Base-by-base conservation (phyloP, 2,329 filamentous ascomycete genomes). In the Cladosporium sp. region DNA sequence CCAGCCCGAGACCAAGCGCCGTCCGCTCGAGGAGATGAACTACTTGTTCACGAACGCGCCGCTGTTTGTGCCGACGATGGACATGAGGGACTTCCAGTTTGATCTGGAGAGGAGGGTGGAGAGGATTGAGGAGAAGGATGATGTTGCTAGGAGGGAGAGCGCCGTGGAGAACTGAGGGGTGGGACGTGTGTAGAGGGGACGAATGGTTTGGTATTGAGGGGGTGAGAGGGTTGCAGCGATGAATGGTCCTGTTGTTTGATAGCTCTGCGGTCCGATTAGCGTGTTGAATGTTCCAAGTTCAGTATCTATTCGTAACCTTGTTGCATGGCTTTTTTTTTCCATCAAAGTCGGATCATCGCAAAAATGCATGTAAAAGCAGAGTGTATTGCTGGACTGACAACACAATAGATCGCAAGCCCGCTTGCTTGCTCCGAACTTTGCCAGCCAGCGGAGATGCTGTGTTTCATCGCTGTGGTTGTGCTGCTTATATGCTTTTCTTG, bases 11-110 rank as follows among this genome's bases (percentile, higher is more conserved):
- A 91, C 89, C 0, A 84, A 83, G 62, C 85, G 84, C 69, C 79
- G 87, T 18, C 85, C 88, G 0, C 81, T 91, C 1, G 89, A 91
- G 72, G 88, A 89, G 77, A 89, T 89, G 88, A 86, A 88, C 69
- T 84, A 85, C 65, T 79, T 89, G 53, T 89, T 87, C 73, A 81
- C 80, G 21, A 80, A 86, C 70, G 83, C 62, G 21, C 62, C 62
- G 55, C 35, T 49, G 76, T 85, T 90, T 71, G 84, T 90, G 8
- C 83, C 86, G 1, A 82, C 83, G 3, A 84, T 84, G 77, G 82
- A 85, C 69, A 83, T 81, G 74, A 75, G 79, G 53, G 79, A 84
- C 33, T 88, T 84, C 72, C 74, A 80, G 52, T 79, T 81, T 6
- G 88, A 90, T 72, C 73, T 90, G 46, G 86, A 89, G 77, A 80